phyloP scores from a whole-genome alignment of 2,329 filamentous ascomycete genomes.

The Colletotrichum costaricense region DNA sequence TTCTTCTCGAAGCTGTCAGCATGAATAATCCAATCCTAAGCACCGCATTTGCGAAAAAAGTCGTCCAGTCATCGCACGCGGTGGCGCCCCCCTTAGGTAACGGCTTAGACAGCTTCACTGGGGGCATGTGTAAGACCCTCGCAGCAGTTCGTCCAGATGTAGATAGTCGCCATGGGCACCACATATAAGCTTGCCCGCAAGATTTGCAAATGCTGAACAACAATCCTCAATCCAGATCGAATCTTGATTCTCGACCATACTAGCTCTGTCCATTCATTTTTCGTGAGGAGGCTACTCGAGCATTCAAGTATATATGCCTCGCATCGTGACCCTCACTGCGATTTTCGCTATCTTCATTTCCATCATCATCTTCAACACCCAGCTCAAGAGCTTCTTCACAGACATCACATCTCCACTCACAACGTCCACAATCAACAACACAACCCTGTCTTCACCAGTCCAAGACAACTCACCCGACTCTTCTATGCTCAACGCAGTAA shows the following conservation, averaged over 20 bases:
- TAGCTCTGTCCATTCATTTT: not conserved
- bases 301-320: constrained; percentile 52
- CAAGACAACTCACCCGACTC: constrained; percentile 20
- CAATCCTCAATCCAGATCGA: constrained; percentile 8
- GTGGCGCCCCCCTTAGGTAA: constrained; percentile 20
- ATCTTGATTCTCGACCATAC: constrained; percentile 32
- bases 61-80: not conserved
- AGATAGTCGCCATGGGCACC: not conserved
- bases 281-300: not conserved
- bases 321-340: constrained; percentile 45
- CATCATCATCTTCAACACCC: constrained; percentile 47
- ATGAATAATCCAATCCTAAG: constrained; percentile 38
- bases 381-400: constrained; percentile 40
- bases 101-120: constrained; percentile 26
- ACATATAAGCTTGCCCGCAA: constrained; percentile 20
- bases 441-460: constrained; percentile 25
- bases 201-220: constrained; percentile 38
- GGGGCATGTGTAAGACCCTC: constrained; percentile 32
- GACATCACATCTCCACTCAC: constrained; percentile 39
- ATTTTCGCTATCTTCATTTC: constrained; percentile 52
- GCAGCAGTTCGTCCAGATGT: not conserved
- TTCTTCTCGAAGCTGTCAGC: constrained; percentile 31
- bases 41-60: constrained; percentile 13
- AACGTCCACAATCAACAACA: constrained; percentile 35
- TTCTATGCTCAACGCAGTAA: constrained; percentile 50